Conservation (phyloP, 257 asterid species). For the Fraxinus cuspidata region DNA sequence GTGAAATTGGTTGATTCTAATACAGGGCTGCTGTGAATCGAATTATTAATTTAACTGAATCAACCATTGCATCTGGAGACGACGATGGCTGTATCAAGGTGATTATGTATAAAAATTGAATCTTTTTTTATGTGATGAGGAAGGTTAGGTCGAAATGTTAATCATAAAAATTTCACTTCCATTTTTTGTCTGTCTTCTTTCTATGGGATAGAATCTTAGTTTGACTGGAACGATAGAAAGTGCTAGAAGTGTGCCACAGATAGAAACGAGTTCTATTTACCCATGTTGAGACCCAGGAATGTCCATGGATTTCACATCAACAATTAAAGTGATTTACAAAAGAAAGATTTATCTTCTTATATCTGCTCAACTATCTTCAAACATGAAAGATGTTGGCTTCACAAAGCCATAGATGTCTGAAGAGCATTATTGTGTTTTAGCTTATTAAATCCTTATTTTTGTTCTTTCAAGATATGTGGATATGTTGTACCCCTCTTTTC, state of each 20-base stretch:
- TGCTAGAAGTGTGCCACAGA: neutral
- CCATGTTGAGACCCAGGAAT: neutral
- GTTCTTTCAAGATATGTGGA: neutral
- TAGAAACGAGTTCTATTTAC: neutral
- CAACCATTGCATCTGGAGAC: conserved; percentile 91
- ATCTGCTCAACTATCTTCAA: conserved; percentile 3
- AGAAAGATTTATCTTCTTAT: neutral
- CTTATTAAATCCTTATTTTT: neutral
- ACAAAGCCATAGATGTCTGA: neutral
- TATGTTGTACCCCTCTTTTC: neutral
- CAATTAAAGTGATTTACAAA: neutral
- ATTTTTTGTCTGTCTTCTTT: conserved; percentile 5
- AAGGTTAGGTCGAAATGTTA: conserved; percentile 6
- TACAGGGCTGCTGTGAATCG: conserved; percentile 85
- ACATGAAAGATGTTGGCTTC: neutral
- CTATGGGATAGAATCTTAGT: conserved; percentile 12
- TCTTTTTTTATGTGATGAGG: neutral
- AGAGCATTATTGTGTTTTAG: neutral
- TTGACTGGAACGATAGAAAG: neutral
- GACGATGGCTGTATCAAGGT: conserved; percentile 93
- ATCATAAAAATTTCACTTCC: neutral
- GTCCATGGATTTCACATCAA: neutral
- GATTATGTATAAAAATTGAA: conserved; percentile 23
- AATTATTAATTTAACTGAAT: conserved; percentile 73
- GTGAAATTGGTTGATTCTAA: conserved; percentile 9